Evolutionary conservation across 129 eudicot genomes (phyloP), one percentile per base, ranked within the genome.

Genomic region (Tagetes erecta): DNA sequence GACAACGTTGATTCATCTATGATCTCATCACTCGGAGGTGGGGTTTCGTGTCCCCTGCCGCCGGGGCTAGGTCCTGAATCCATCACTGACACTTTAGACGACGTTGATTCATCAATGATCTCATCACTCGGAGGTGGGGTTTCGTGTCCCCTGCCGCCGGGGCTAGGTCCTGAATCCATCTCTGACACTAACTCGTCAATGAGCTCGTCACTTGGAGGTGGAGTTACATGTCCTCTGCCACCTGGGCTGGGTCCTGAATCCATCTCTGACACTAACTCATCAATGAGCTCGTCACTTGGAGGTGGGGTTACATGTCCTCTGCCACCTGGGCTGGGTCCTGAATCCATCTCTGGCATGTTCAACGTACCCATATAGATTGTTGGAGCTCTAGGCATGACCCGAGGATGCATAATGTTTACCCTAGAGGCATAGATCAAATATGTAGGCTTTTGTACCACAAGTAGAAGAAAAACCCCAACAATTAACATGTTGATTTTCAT

Each of bases 401-500:
- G 6, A 2, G 35, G 34, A 3, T 12, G 8, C 64, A n/a, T 35
- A 6, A 49, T 27, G 11, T 6, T 20, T 30, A 30, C 27, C 27
- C 76, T 39, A 0, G 67, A 39, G 9, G 76, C 55, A 10, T 55
- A 10, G 6, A 40, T 12, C 0, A 6, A 31, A 30, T 55, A 37
- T 31, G 7, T 9, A 39, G 62, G 36, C 7, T 20, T 56, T 40
- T 40, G 65, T 55, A 71, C 3, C 8, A 52, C 27, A 10, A 71
- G 66, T 27, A 71, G 20, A 38, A 55, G 52, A 20, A 71, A 39
- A 71, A 56, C 14, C 39, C 27, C 34, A 9, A 40, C 10, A 0
- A 8, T 39, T 5, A 71, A 30, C 20, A 40, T 39, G 30, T 11
- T 9, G 53, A 71, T 39, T 40, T 71, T 39, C 76, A 71, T 71